phyloP scores from a whole-genome alignment of 2,329 filamentous ascomycete species.

The Aspergillus ochraceus region DNA sequence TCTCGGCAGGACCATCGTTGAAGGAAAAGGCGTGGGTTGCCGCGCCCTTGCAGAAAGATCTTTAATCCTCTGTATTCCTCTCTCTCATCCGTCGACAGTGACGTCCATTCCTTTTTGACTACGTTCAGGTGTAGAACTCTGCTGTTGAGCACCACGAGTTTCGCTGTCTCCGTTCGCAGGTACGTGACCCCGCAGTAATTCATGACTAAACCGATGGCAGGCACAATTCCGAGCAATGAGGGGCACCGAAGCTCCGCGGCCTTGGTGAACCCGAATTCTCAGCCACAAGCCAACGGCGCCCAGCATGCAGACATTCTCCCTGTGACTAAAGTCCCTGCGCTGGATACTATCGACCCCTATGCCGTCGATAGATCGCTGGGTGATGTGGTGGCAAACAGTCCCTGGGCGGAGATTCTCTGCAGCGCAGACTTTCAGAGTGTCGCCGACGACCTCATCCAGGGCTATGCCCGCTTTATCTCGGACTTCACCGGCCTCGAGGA shows the following conservation, averaged over 20 bases:
- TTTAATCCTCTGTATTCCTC: background rate
- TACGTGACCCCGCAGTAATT: conserved; percentile 18
- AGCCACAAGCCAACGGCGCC: background rate
- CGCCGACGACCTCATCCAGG: conserved; percentile 17
- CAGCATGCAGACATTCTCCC: conserved; percentile 14
- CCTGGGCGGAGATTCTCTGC: conserved; percentile 13
- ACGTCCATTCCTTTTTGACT: conserved; percentile 1
- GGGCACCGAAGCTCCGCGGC: conserved; percentile 9
- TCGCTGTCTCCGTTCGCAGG: conserved; percentile 13
- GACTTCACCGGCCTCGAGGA: conserved; percentile 27
- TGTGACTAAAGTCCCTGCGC: conserved; percentile 26
- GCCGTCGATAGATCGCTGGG: conserved; percentile 10
- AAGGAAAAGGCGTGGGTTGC: background rate
- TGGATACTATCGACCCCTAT: conserved; percentile 28
- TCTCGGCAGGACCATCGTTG: conserved; percentile 15
- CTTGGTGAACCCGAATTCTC: background rate
- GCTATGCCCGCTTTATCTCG: conserved; percentile 27
- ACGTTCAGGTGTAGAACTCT: conserved; percentile 4
- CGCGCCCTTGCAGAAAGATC: conserved; percentile 6
- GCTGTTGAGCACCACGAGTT: conserved; percentile 12
- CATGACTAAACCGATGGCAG: conserved; percentile 14
- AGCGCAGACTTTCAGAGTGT: conserved; percentile 7
- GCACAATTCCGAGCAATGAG: conserved; percentile 12
- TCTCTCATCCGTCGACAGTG: background rate
- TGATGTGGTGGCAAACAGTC: conserved; percentile 7